Evolutionary conservation across 352 stramenopile genomes (phyloP).

Genomic region (Globisporangium spiculum): DNA sequence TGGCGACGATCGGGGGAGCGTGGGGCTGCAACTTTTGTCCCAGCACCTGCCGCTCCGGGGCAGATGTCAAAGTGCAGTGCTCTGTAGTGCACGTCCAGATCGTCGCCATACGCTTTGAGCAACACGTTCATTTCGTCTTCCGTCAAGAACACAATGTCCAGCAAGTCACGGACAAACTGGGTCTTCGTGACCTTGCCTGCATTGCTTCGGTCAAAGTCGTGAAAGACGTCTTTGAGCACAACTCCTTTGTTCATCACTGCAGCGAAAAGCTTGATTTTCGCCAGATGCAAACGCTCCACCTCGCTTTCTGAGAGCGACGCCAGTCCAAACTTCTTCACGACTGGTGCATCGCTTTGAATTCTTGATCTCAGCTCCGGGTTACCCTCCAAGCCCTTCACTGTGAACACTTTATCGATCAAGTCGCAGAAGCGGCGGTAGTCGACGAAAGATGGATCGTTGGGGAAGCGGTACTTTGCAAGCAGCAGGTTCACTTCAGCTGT

Average conservation of each 20-base stretch:
- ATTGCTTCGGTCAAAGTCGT: constrained; percentile 84
- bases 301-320: constrained; percentile 33
- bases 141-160: constrained; percentile 58
- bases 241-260: constrained; percentile 78
- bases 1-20: constrained; percentile 56
- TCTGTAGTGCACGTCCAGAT: constrained; percentile 77
- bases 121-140: constrained; percentile 52
- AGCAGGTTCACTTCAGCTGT: constrained; percentile 50
- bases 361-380: constrained; percentile 45
- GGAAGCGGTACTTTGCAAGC: constrained; percentile 64
- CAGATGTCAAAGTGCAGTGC: constrained; percentile 71
- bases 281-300: constrained; percentile 25
- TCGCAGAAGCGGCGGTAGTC: constrained; percentile 84
- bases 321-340: constrained; percentile 34
- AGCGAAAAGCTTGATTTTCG: constrained; percentile 56
- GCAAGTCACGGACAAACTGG: constrained; percentile 73
- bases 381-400: constrained; percentile 66
- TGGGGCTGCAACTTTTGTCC: constrained; percentile 23
- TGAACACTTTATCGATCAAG: constrained; percentile 84
- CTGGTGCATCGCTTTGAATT: constrained; percentile 29
- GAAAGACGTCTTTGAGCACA: constrained; percentile 86
- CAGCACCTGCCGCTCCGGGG: constrained; percentile 32
- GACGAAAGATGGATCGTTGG: constrained; percentile 58
- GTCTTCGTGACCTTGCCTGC: constrained; percentile 78
- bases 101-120: constrained; percentile 68